Conservation (phyloP, 805 yeast genomes). For the Yarrowia deformans region DNA sequence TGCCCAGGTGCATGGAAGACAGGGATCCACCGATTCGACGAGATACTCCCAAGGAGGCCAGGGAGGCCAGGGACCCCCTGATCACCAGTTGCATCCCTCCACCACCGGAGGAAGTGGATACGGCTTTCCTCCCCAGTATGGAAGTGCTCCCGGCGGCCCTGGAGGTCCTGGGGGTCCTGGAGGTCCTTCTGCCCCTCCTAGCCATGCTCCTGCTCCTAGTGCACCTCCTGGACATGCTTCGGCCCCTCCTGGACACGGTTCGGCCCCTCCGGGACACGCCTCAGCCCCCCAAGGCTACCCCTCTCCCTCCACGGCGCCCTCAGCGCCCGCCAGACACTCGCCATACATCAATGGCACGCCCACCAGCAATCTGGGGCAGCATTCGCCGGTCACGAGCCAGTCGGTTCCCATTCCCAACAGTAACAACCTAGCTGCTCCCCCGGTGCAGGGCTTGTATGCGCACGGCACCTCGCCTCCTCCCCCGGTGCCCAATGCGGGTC, state of each 20-base stretch:
- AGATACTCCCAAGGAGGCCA: slow-evolving; percentile 15
- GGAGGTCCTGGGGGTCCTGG: neutral
- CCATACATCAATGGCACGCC: slow-evolving; percentile 38
- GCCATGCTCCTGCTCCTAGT: neutral
- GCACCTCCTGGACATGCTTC: neutral
- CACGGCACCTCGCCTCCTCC: slow-evolving; percentile 37
- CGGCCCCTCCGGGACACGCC: too few species aligned
- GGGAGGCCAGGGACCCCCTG: slow-evolving; percentile 9
- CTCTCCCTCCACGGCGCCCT: slow-evolving; percentile 11
- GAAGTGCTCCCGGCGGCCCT: neutral
- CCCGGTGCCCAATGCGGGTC: slow-evolving; percentile 29
- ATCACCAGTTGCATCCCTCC: neutral
- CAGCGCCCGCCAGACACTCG: slow-evolving; percentile 26
- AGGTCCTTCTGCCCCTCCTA: slow-evolving; percentile 8
- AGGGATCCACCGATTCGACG: slow-evolving; percentile 26
- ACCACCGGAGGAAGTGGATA: slow-evolving; percentile 4
- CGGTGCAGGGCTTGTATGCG: slow-evolving; percentile 1
- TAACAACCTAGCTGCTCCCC: slow-evolving; percentile 16
- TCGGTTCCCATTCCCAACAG: slow-evolving; percentile 9
- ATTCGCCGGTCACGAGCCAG: slow-evolving; percentile 32
- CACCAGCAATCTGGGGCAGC: slow-evolving; percentile 20
- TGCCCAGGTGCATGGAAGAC: slow-evolving; percentile 3
- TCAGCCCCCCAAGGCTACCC: neutral
- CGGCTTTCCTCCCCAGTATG: slow-evolving; percentile 22
- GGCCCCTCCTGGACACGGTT: neutral